A percentile compares a stretch with the other conserved stretches of the same genome.
phyloP scores from a whole-genome alignment of 2,329 filamentous ascomycete species.

The Elsinoe arachidis region DNA sequence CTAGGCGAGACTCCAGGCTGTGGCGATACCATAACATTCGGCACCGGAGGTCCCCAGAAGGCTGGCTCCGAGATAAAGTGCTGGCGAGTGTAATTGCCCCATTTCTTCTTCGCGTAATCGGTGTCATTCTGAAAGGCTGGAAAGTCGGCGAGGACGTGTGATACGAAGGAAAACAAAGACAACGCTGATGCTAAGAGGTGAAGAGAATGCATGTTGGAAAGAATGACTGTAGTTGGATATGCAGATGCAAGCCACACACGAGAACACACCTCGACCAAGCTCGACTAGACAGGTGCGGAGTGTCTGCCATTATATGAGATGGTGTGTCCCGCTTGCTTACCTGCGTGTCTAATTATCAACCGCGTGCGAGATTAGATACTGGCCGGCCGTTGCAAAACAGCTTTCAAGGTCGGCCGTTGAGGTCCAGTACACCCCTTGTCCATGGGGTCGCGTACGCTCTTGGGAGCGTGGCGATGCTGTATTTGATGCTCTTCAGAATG shows the following conservation, averaged over 20 bases:
- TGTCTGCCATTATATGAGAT: background rate
- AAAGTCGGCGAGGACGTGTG: background rate
- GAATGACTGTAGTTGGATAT: conserved; percentile 2
- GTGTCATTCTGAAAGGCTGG: conserved; percentile 1
- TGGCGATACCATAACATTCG: background rate
- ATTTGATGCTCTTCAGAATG: too few relatives aligned
- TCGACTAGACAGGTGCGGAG: background rate
- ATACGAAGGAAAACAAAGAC: background rate
- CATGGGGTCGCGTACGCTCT: too few relatives aligned
- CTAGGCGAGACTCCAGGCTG: background rate
- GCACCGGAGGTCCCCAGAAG: conserved; percentile 21
- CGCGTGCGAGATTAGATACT: conserved; percentile 2
- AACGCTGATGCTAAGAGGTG: background rate
- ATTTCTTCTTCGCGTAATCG: background rate
- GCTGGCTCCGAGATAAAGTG: conserved; percentile 4
- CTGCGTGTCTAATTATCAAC: background rate
- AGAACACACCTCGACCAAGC: background rate
- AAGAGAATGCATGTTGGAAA: background rate
- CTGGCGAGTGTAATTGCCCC: conserved; percentile 13
- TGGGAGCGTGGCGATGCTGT: too few relatives aligned
- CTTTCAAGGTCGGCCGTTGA: background rate
- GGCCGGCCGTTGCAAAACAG: background rate
- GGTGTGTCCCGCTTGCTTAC: background rate
- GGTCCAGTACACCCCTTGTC: too few relatives aligned
- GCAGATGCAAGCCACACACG: background rate